Evolutionary conservation across 2,329 filamentous ascomycete genomes (phyloP).

Genomic region (Colletotrichum australisinense): DNA sequence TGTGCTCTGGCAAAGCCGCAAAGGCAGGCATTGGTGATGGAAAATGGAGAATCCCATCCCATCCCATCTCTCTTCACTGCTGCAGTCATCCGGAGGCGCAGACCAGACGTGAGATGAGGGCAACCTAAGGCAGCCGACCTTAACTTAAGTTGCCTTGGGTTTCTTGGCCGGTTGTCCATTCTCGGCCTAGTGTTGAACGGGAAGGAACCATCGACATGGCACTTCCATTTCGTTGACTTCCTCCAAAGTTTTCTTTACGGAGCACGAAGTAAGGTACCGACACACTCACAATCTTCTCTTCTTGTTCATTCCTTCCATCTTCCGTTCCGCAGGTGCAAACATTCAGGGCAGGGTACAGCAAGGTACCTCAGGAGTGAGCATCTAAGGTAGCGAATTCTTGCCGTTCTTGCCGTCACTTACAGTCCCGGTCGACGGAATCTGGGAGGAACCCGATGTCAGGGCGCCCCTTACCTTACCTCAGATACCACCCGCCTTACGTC

Average conservation of each 20-base stretch:
- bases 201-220: not conserved
- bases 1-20: not conserved
- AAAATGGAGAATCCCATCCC: slow-evolving; percentile 22
- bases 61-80: slow-evolving; percentile 5
- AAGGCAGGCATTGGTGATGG: not conserved
- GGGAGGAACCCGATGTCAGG: not conserved
- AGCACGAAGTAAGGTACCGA: not conserved
- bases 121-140: not conserved
- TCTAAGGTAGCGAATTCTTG: not conserved
- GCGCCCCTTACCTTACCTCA: not conserved
- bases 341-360: not conserved
- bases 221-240: not conserved
- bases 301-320: not conserved
- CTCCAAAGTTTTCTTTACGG: no score
- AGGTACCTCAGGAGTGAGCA: not conserved
- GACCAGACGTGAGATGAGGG: slow-evolving; percentile 3
- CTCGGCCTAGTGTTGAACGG: slow-evolving; percentile 6
- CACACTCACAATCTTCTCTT: not conserved
- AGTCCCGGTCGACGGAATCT: not conserved
- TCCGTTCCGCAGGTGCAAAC: not conserved
- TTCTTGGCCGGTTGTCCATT: slow-evolving; percentile 7
- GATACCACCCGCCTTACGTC: not conserved
- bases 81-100: not conserved
- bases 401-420: not conserved
- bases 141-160: not conserved